Evolutionary conservation across 2,329 filamentous ascomycete genomes (phyloP).

Genomic region (Epichloe gansuensis): DNA sequence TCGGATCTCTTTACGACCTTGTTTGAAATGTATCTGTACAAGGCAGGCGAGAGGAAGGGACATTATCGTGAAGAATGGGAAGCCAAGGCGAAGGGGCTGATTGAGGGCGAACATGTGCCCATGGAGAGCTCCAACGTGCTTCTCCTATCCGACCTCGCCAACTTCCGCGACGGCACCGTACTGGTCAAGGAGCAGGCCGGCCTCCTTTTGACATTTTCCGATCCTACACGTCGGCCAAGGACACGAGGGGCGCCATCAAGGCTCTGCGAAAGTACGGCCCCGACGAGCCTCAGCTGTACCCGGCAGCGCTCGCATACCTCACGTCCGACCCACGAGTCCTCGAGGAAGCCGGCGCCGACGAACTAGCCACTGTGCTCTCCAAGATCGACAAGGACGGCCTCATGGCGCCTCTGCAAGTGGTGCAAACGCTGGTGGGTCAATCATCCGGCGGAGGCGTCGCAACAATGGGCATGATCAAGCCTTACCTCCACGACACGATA

Average conservation of each 20-base stretch:
- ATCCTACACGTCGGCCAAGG: conserved; percentile 84
- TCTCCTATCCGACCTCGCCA: conserved; percentile 78
- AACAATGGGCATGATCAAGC: conserved; percentile 95
- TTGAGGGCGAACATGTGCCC: conserved; percentile 66
- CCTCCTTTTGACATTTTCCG: conserved; percentile 87
- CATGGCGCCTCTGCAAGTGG: conserved; percentile 92
- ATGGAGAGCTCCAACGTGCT: conserved; percentile 95
- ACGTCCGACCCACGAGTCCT: conserved; percentile 73
- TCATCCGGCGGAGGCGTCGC: conserved; percentile 49
- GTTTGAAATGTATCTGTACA: conserved; percentile 97
- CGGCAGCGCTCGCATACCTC: conserved; percentile 85
- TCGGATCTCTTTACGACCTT: conserved; percentile 86
- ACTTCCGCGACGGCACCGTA: conserved; percentile 81
- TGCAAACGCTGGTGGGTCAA: conserved; percentile 72
- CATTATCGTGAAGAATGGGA: conserved; percentile 66
- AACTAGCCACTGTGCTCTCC: conserved; percentile 66
- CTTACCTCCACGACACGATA: conserved; percentile 81
- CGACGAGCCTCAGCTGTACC: conserved; percentile 82
- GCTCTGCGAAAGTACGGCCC: conserved; percentile 85
- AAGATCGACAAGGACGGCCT: conserved; percentile 84
- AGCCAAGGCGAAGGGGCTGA: conserved; percentile 75
- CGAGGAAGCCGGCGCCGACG: conserved; percentile 70
- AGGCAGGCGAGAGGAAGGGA: conserved; percentile 64
- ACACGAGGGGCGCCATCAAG: conserved; percentile 81
- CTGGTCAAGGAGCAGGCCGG: conserved; percentile 91